Evolutionary conservation across 768 basidiomycete genomes (phyloP), one percentile per base, ranked within the genome.

Genomic region (Lentinula guzmanii): DNA sequence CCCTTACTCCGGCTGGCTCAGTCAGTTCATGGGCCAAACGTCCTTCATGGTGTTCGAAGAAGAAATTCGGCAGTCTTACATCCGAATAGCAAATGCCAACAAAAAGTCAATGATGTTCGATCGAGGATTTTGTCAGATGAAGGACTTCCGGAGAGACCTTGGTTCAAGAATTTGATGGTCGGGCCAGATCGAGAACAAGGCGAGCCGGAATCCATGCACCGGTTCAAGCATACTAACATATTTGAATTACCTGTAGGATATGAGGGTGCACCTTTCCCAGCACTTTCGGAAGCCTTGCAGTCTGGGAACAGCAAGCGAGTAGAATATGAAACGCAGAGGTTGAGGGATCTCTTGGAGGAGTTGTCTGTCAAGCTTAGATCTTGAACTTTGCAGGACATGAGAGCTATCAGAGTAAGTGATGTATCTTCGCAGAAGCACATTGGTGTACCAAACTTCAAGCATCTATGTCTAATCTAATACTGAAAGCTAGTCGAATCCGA

Each of bases 221-320:
- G 11, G 5, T 24, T 34, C n/a, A 52, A 13, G 21, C 28, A 53
- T 31, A 28, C 18, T 34, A 53, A 39, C 37, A 28, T 13, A 13
- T 16, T 2, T 33, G 15, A 1, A 34, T n/a, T 15, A 10, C 6
- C 5, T 35, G 5, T 35, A 90, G 89, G 90, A 5, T 91, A 92
- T 67, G 91, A 91, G 5, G 90, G 91, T 2, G 93, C 92, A 0
- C 91, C 91, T 0, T 78, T 94, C 63, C 93, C 92, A 1, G 91
- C 80, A 15, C 74, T 95, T 34, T 87, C 86, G 0, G 93, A 95
- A 69, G 82, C 91, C 0, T 10, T 48, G 9, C 46, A 48, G 80
- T 95, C 66, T 78, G 82, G 33, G 78, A 85, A 46, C 90, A 93
- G 57, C 77, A 83, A 66, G 85, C 90, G 67, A 71, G 87, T 86